Percentiles rank a stretch among this genome's conserved stretches.
Conservation (phyloP, 257 asterid genomes). For the Nicotiana noctiflora region DNA sequence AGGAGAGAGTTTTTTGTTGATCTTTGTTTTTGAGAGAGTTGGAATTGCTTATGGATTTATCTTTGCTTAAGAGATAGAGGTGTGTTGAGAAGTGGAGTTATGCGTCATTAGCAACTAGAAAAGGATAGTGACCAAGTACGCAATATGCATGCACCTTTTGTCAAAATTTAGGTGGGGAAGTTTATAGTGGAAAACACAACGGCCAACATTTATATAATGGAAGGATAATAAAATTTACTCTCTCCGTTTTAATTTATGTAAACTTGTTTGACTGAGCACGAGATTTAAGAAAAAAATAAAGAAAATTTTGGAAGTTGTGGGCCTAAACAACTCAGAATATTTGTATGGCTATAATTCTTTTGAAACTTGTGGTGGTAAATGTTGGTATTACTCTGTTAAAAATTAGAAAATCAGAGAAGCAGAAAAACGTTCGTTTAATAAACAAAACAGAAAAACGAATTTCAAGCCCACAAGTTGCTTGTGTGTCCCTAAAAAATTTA, state of each 20-base stretch:
- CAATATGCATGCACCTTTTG: background rate
- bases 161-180: background rate
- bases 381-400: no score
- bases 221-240: background rate
- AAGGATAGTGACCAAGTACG: background rate
- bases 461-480: no score
- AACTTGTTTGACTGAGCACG: no score
- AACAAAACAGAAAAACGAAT: no score
- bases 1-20: background rate
- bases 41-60: background rate
- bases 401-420: no score
- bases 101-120: background rate
- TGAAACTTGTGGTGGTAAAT: no score
- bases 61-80: background rate
- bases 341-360: no score
- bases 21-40: background rate
- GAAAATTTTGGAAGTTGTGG: no score
- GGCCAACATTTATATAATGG: background rate
- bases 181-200: conserved; percentile 2
- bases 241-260: no score
- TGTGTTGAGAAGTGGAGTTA: conserved; percentile 8
- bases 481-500: no score
- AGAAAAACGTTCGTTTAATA: no score
- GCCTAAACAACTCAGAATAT: no score
- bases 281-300: background rate